Evolutionary conservation across 495 filamentous ascomycete genomes (phyloP).

Genomic region (Aspergillus conjunctus): DNA sequence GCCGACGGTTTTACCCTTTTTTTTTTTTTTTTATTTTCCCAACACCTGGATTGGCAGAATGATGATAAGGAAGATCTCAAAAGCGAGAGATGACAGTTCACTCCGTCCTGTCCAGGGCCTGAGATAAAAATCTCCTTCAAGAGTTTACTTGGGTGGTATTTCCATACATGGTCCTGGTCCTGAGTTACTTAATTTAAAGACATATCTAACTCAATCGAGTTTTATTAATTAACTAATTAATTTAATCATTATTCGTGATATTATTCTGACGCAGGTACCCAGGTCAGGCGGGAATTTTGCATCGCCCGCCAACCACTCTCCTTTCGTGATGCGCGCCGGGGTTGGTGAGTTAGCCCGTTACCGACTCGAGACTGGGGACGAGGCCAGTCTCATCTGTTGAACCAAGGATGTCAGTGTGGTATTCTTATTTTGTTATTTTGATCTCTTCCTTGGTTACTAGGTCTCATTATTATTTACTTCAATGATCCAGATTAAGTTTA

Average conservation of each 20-base stretch:
- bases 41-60: neutral
- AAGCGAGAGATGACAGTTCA: too few species aligned
- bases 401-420: neutral
- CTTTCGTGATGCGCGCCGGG: neutral
- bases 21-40: neutral
- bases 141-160: too few species aligned
- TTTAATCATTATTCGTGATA: neutral
- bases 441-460: neutral
- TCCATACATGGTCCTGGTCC: neutral
- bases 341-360: neutral
- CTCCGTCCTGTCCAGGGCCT: too few species aligned
- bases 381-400: neutral
- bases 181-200: neutral
- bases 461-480: neutral
- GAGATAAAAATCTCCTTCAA: too few species aligned
- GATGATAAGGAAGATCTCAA: neutral
- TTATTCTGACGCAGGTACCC: constrained; percentile 21
- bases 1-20: neutral
- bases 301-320: neutral
- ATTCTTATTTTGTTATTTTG: neutral
- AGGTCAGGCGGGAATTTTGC: constrained; percentile 10
- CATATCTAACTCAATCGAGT: neutral
- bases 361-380: neutral
- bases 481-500: neutral
- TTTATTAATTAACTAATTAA: neutral